Evolutionary conservation across 2,329 filamentous ascomycete species (phyloP).

Genomic region (Monilinia vaccinii-corymbosi): DNA sequence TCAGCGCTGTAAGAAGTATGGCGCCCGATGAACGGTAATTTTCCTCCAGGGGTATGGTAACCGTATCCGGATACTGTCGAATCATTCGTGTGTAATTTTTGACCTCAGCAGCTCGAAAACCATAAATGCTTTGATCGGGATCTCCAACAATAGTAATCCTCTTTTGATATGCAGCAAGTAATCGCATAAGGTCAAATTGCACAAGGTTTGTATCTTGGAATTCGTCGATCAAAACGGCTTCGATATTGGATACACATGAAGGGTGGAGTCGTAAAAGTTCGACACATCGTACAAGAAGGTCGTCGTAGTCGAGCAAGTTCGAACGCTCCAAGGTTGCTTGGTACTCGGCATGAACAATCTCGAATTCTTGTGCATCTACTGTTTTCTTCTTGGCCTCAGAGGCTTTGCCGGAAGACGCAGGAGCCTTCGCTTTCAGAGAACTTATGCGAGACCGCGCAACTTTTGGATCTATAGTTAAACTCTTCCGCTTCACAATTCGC

Average conservation of each 20-base stretch:
- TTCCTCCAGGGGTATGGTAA: conserved; percentile 79
- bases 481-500: conserved; percentile 70
- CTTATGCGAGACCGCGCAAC: conserved; percentile 69
- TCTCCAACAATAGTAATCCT: conserved; percentile 94
- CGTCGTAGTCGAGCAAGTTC: conserved; percentile 89
- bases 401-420: conserved; percentile 9
- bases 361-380: conserved; percentile 54
- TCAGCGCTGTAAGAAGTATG: conserved; percentile 71
- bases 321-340: conserved; percentile 64
- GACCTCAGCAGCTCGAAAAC: conserved; percentile 88
- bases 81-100: conserved; percentile 77
- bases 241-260: conserved; percentile 77
- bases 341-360: conserved; percentile 67
- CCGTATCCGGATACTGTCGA: conserved; percentile 64
- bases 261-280: conserved; percentile 67
- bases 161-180: conserved; percentile 64
- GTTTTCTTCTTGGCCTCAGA: conserved; percentile 22
- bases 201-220: conserved; percentile 96
- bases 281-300: conserved; percentile 75
- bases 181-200: conserved; percentile 88
- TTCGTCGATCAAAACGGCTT: conserved; percentile 89
- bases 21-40: conserved; percentile 89
- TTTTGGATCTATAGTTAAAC: conserved; percentile 59
- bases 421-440: conserved; percentile 51
- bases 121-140: conserved; percentile 96